phyloP scores from a whole-genome alignment of 2,329 filamentous ascomycete species.

The Penicillium sp. region DNA sequence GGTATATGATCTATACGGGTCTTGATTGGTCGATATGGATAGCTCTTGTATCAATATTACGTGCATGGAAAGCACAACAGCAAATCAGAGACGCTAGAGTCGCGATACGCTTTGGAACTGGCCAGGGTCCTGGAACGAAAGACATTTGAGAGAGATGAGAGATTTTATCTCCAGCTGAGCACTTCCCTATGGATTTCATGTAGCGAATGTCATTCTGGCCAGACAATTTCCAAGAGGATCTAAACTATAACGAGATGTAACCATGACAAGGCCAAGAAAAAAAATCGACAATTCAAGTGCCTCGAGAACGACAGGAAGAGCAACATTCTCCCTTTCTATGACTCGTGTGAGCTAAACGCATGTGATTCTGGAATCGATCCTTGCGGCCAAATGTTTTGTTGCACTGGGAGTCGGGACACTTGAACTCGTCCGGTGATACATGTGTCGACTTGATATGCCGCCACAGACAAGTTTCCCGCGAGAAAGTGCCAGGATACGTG shows the following conservation, averaged over 20 bases:
- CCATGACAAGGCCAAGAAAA: not conserved
- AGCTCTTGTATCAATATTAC: too few species aligned
- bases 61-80: too few species aligned
- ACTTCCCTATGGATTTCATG: too few species aligned
- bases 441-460: conserved; percentile 8
- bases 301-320: conserved; percentile 1
- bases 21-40: too few species aligned
- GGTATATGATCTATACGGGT: too few species aligned
- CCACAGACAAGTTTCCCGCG: conserved; percentile 6
- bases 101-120: too few species aligned
- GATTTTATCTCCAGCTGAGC: too few species aligned
- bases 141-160: not conserved
- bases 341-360: conserved; percentile 2
- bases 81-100: too few species aligned
- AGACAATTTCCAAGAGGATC: not conserved
- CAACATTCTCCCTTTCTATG: not conserved
- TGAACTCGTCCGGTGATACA: conserved; percentile 2
- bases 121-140: not conserved
- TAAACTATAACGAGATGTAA: not conserved
- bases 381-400: conserved; percentile 8
- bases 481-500: conserved; percentile 2
- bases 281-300: not conserved
- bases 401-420: conserved; percentile 3
- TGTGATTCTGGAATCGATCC: conserved; percentile 1
- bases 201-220: not conserved